These are phyloP conservation scores for Vitis amurensis DNA, from an alignment of 164 flowering plant species.

Conservation along the genomic window DNA sequence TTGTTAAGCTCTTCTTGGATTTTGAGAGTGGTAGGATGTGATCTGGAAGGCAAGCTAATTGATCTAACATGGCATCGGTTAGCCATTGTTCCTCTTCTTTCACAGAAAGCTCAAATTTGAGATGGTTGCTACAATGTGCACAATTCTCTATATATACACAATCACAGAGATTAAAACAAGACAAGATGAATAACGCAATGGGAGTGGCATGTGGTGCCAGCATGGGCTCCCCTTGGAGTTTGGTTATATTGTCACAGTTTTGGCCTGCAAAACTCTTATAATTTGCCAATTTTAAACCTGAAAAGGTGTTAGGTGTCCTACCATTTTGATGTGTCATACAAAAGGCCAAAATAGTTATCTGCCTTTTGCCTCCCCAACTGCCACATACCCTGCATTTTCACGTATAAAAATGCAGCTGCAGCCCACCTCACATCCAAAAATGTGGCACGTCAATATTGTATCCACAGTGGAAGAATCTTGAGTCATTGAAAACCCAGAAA, in stretches of 20 bases:
- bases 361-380: no score
- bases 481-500: no score
- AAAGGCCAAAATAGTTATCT: no score
- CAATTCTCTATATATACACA: conserved; percentile 1
- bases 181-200: background rate
- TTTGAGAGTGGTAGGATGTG: conserved; percentile 32
- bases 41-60: conserved; percentile 42
- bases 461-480: no score
- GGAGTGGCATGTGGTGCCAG: conserved; percentile 16
- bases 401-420: no score
- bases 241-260: conserved; percentile 13
- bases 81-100: conserved; percentile 22
- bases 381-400: no score
- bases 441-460: no score
- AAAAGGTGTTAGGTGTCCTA: conserved; percentile 16
- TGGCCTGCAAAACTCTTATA: conserved; percentile 16
- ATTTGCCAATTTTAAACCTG: conserved; percentile 6
- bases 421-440: background rate
- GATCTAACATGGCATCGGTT: conserved; percentile 28
- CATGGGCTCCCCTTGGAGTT: conserved; percentile 7
- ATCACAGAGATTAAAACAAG: background rate
- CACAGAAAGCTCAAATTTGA: background rate
- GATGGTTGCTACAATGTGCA: background rate
- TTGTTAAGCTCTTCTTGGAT: conserved; percentile 38
- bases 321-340: background rate